Percentiles rank a stretch among this genome's conserved stretches.
These are phyloP conservation scores for Malus hybrid DNA, from an alignment of 331 rosid genomes.

Conservation along the genomic window DNA sequence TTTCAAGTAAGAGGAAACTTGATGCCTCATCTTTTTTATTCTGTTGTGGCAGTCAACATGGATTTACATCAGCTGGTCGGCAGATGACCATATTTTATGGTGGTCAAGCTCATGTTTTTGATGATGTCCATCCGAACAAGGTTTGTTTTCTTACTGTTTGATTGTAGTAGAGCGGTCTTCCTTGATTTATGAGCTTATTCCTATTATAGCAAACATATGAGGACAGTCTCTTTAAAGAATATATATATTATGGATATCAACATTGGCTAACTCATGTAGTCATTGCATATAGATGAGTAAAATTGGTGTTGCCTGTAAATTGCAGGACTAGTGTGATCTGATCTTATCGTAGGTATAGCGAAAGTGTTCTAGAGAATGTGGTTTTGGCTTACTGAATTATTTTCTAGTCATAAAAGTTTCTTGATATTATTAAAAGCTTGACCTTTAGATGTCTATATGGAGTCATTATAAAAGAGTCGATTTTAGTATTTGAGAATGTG, in stretches of 20 bases:
- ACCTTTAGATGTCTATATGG: not conserved
- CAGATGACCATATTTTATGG: slow-evolving; percentile 99
- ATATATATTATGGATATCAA: not conserved
- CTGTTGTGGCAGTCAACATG: slow-evolving; percentile 54
- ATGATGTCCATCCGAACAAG: slow-evolving; percentile 95
- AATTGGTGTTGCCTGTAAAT: not conserved
- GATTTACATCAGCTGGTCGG: slow-evolving; percentile 50
- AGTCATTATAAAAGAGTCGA: not conserved
- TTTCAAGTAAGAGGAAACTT: slow-evolving; percentile 9
- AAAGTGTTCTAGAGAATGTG: not conserved
- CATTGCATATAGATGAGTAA: not conserved
- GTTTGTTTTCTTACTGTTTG: slow-evolving; percentile 18
- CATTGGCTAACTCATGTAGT: not conserved
- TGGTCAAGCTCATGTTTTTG: slow-evolving; percentile 98
- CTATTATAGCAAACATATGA: not conserved
- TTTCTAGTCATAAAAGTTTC: not conserved
- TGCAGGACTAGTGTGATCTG: not conserved
- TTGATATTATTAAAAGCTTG: not conserved
- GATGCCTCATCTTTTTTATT: slow-evolving; percentile 23
- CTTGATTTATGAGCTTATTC: not conserved
- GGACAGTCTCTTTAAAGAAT: not conserved
- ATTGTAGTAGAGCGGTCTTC: no score
- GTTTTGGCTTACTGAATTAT: not conserved
- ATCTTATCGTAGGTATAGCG: not conserved
- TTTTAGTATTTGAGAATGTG: not conserved